Base-by-base conservation (phyloP, 768 basidiomycete species). In the Tylopilus sp. region DNA sequence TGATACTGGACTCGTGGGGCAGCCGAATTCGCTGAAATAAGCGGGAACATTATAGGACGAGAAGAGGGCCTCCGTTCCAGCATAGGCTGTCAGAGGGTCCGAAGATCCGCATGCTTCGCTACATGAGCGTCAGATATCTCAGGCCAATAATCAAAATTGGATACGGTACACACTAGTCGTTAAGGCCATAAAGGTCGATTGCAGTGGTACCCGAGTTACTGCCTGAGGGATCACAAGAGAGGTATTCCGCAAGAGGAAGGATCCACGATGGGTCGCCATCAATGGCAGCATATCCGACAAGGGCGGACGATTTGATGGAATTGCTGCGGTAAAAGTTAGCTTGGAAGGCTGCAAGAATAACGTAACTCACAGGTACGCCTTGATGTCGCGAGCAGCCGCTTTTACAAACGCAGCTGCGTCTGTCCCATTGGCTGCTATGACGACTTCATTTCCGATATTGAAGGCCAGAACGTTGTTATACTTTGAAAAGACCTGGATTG, bases 11-110 rank as follows among this genome's bases (percentile, higher is more conserved):
- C 72, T 74, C 22, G 74, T 76, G 64, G 85, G 82, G 67, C 88
- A 90, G 52, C 92, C 89, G 50, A 80, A 96, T 78, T 92, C 91
- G 65, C 89, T 88, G 74, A 96, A 91, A 76, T 96, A 95, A 10
- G 92, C 90, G 2, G 82, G 82, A 26, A 95, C 80, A 53, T 89
- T 89, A 68, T 83, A 87, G 55, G 75, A 69, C 21, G 80, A 75
- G 62, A 80, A 91, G 19, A 80, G 76, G 30, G 65, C 70, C 19
- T 83, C 80, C 43, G 77, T 78, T 29, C 59, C 68, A 43, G 81
- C 76, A 69, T 89, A 92, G 6, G 82, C 74, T 10, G 67, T 67
- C 48, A 79, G 62, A 65, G 83, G 83, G 11, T 73, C 80, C 5
- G 81, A 81, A 56, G 78, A 72, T 36, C 92, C 92, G 67, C 92